Conservation (phyloP, 2,329 filamentous ascomycete genomes). For the Paraconiothyrium sp. region DNA sequence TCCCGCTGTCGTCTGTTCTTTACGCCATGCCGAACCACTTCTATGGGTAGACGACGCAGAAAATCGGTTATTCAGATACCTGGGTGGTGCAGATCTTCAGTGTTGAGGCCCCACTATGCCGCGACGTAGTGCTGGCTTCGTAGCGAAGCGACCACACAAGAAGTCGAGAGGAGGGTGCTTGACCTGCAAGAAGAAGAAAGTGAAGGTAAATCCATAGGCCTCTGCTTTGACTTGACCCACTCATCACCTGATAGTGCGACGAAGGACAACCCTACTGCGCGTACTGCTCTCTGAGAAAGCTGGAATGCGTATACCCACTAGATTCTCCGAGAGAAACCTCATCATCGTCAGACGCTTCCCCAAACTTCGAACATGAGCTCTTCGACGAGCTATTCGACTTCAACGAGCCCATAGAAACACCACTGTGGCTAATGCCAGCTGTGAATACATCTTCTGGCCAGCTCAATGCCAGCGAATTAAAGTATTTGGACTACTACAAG, state of each 20-base stretch:
- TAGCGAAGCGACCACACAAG: slow-evolving; percentile 44
- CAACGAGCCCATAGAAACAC: slow-evolving; percentile 19
- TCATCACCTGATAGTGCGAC: slow-evolving; percentile 37
- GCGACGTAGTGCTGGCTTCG: slow-evolving; percentile 38
- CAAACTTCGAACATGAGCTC: slow-evolving; percentile 1
- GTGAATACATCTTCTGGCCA: slow-evolving; percentile 30
- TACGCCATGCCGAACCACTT: background rate
- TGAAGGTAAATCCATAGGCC: slow-evolving; percentile 35
- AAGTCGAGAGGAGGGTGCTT: slow-evolving; percentile 44
- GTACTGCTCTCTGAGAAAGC: slow-evolving; percentile 37
- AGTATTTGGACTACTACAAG: slow-evolving; percentile 40
- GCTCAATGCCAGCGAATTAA: slow-evolving; percentile 30
- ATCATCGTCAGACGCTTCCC: slow-evolving; percentile 7
- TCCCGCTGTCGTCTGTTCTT: background rate
- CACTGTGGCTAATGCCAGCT: slow-evolving; percentile 32
- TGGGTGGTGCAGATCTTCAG: background rate
- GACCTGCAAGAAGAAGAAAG: slow-evolving; percentile 47
- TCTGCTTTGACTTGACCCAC: background rate
- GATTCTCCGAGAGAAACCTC: slow-evolving; percentile 16
- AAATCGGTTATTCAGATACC: background rate
- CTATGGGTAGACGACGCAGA: background rate
- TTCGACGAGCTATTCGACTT: slow-evolving; percentile 26
- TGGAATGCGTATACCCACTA: slow-evolving; percentile 37
- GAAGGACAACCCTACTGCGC: slow-evolving; percentile 37
- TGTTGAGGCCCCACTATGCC: slow-evolving; percentile 25